Conservation (phyloP, 495 filamentous ascomycete species). For the Glarea lozoyensis region DNA sequence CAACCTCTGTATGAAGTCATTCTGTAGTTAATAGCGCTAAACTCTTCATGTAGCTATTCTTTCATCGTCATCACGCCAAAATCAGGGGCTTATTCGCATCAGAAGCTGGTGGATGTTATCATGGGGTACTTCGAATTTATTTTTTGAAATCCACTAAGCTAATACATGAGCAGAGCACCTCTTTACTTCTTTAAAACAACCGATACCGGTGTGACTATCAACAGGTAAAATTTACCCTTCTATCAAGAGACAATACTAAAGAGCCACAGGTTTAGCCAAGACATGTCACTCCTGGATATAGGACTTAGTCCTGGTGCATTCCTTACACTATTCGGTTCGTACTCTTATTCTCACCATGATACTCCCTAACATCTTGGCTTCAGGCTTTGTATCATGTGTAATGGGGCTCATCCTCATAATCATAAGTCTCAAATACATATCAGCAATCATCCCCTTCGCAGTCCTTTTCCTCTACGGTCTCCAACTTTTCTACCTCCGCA, state of each 20-base stretch:
- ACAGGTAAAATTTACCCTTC: conserved; percentile 5
- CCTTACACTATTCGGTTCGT: too few species aligned
- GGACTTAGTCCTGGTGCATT: too few species aligned
- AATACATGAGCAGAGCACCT: conserved; percentile 11
- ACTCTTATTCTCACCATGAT: too few species aligned
- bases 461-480: conserved; percentile 30
- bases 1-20: too few species aligned
- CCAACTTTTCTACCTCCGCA: conserved; percentile 45
- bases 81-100: neutral
- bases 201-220: conserved; percentile 19
- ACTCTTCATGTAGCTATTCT: too few species aligned
- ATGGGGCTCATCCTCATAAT: neutral
- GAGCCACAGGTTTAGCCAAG: neutral
- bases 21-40: too few species aligned
- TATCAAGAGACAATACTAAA: neutral
- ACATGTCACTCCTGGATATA: conserved; percentile 6
- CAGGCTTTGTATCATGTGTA: too few species aligned
- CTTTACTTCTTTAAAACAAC: conserved; percentile 16
- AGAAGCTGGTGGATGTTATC: neutral
- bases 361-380: too few species aligned
- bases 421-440: too few species aligned
- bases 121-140: neutral
- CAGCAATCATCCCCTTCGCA: too few species aligned
- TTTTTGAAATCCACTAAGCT: neutral
- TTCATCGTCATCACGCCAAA: neutral